phyloP scores from a whole-genome alignment of 1,284 basidiomycete genomes.

The Microbotryomycetes sp. region DNA sequence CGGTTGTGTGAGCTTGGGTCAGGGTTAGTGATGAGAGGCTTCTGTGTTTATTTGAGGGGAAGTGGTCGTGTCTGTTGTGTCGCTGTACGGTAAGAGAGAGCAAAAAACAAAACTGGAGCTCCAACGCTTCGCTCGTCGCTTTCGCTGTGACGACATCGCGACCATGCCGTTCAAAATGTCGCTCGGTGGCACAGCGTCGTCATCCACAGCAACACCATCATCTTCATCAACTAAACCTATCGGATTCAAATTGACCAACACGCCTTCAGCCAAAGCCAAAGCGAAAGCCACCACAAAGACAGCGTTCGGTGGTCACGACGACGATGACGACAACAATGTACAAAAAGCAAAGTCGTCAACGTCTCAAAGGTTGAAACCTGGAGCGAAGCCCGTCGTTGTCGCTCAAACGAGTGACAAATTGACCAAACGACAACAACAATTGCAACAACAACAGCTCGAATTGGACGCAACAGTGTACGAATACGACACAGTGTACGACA shows the following conservation, averaged over 20 bases:
- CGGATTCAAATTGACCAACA: not conserved
- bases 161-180: not conserved
- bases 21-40: no score
- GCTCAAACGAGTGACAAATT: not conserved
- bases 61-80: no score
- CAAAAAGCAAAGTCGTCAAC: not conserved
- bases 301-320: conserved; percentile 26
- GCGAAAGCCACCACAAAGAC: conserved; percentile 1
- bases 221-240: not conserved
- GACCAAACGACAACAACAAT: not conserved
- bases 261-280: not conserved
- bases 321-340: conserved; percentile 29
- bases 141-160: no score
- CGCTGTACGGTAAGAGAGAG: no score
- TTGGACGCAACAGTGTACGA: conserved; percentile 83
- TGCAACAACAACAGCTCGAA: conserved; percentile 54
- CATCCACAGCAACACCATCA: not conserved
- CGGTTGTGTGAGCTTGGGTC: no score
- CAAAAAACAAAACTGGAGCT: no score
- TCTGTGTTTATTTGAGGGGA: no score
- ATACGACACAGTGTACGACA: conserved; percentile 95
- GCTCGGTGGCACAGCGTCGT: not conserved
- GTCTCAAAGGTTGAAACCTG: not conserved
- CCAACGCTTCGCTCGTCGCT: no score
- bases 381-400: not conserved